Percentiles rank a stretch among this genome's conserved stretches.
These are phyloP conservation scores for Colletotrichum melonis DNA, from an alignment of 2,329 filamentous ascomycete genomes.

Conservation along the genomic window DNA sequence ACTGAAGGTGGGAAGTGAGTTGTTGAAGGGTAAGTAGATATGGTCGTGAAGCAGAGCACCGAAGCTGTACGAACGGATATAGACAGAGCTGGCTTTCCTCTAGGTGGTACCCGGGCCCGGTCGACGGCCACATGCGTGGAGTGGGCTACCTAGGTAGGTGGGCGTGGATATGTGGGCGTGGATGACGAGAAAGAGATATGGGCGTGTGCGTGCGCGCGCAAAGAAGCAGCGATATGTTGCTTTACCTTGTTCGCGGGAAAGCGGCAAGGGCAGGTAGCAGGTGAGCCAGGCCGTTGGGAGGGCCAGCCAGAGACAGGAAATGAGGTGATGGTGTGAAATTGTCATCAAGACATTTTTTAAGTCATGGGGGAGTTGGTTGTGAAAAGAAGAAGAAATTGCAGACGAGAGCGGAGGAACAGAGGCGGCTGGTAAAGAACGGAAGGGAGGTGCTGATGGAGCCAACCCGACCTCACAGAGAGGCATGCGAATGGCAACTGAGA, in stretches of 20 bases:
- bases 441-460: slow-evolving; percentile 31
- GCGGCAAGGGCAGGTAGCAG: slow-evolving; percentile 22
- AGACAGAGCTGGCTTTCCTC: not conserved
- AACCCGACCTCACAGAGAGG: slow-evolving; percentile 4
- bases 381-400: slow-evolving; percentile 29
- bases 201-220: slow-evolving; percentile 10
- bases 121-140: not conserved
- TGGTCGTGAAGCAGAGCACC: not conserved
- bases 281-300: slow-evolving; percentile 30
- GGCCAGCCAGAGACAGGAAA: not conserved
- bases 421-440: slow-evolving; percentile 21
- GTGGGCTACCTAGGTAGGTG: not conserved
- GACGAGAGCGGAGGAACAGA: not conserved
- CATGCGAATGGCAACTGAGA: not conserved
- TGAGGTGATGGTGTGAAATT: slow-evolving; percentile 15
- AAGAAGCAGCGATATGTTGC: not conserved
- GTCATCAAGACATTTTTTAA: slow-evolving; percentile 32
- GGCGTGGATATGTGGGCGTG: not conserved
- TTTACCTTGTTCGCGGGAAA: slow-evolving; percentile 8
- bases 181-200: not conserved
- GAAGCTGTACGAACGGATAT: not conserved
- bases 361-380: slow-evolving; percentile 18
- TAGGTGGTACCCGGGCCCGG: not conserved
- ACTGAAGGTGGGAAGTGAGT: not conserved
- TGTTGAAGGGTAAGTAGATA: not conserved